phyloP scores from a whole-genome alignment of 345 rosid genomes.

The Durio zibethinus region DNA sequence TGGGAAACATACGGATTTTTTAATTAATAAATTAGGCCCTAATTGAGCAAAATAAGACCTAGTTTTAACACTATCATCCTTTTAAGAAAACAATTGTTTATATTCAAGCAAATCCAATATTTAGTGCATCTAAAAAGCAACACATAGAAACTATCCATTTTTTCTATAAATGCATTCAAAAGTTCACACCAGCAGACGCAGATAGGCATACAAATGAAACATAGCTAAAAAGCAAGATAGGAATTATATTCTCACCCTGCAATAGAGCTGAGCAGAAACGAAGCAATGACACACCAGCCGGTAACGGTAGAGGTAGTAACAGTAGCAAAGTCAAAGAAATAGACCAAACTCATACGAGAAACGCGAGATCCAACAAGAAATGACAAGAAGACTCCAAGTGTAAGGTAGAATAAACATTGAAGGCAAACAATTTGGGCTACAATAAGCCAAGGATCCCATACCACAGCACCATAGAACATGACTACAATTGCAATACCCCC shows the following conservation, averaged over 20 bases:
- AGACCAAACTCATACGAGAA: slow-evolving; percentile 77
- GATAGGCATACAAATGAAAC: not conserved
- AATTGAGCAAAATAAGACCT: not conserved
- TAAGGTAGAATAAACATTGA: slow-evolving; percentile 79
- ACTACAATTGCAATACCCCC: slow-evolving; percentile 20
- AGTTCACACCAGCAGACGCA: not conserved
- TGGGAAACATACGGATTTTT: too few species aligned
- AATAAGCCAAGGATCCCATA: slow-evolving; percentile 98
- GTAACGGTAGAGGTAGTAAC: slow-evolving; percentile 63
- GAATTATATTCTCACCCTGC: slow-evolving; percentile 53
- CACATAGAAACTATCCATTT: not conserved
- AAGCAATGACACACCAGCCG: slow-evolving; percentile 81
- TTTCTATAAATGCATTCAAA: not conserved
- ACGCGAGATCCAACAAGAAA: slow-evolving; percentile 73
- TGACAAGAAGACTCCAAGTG: slow-evolving; percentile 59
- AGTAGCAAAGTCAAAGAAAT: slow-evolving; percentile 79
- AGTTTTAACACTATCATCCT: not conserved
- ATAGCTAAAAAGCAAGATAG: not conserved
- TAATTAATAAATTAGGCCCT: not conserved
- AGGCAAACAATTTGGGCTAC: slow-evolving; percentile 83
- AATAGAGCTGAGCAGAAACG: slow-evolving; percentile 57
- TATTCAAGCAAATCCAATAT: not conserved
- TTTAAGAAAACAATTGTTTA: not conserved
- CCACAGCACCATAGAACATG: slow-evolving; percentile 93
- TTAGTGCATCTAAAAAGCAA: not conserved